phyloP scores from a whole-genome alignment of 257 asterid species.

The Solanum medicagineum region DNA sequence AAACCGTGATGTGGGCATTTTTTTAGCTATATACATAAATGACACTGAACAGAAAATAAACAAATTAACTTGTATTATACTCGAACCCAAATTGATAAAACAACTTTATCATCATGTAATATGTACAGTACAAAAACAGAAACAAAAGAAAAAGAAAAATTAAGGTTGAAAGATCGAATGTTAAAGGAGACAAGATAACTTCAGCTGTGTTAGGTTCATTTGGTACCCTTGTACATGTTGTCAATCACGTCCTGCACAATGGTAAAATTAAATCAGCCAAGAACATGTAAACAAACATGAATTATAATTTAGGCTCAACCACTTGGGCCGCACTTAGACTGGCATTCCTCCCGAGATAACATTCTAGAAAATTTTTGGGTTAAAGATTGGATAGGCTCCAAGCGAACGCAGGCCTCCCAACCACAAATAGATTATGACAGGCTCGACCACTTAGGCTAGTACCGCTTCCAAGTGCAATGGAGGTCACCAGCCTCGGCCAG shows the following conservation, averaged over 20 bases:
- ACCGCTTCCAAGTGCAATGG: not conserved
- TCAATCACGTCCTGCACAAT: not conserved
- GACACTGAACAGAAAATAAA: not conserved
- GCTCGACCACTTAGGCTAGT: slow-evolving; percentile 21
- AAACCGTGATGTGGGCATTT: not conserved
- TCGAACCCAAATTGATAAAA: not conserved
- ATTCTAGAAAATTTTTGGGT: not conserved
- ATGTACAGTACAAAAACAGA: not conserved
- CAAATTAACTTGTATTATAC: not conserved
- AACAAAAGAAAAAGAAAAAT: not conserved
- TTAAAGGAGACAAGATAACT: not conserved
- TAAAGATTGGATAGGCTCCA: not conserved
- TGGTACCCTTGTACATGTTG: slow-evolving; percentile 6
- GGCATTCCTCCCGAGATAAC: slow-evolving; percentile 9
- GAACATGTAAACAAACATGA: not conserved
- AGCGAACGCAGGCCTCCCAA: not conserved
- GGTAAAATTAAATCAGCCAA: not conserved
- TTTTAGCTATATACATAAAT: not conserved
- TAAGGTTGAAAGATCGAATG: not conserved
- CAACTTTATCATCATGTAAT: not conserved
- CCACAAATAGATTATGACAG: slow-evolving; percentile 1
- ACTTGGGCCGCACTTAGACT: slow-evolving; percentile 24
- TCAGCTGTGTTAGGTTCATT: not conserved
- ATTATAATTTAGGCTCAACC: slow-evolving; percentile 17
- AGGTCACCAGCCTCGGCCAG: not conserved